A percentile compares a stretch with the other conserved stretches of the same genome.
Evolutionary conservation across 139 green algal genomes (phyloP).

Genomic region (Chlamydomonas asymmetrica): DNA sequence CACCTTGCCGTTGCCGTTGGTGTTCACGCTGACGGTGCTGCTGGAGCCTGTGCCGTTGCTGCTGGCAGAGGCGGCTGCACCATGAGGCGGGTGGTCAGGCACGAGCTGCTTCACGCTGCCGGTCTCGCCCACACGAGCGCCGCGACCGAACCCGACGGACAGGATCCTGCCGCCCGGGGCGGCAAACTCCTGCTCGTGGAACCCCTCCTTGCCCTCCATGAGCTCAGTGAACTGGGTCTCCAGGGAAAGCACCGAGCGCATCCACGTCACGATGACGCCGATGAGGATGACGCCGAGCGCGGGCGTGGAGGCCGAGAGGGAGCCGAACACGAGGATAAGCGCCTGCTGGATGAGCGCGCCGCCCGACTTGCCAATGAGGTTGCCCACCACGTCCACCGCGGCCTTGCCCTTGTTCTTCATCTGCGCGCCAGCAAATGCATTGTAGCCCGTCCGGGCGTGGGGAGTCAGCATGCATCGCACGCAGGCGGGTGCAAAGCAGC

Average conservation of each 20-base stretch:
- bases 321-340: conserved; percentile 96
- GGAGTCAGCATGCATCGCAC: too few species aligned
- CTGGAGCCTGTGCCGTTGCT: conserved; percentile 2
- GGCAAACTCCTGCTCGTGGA: not conserved
- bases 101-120: too few species aligned
- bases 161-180: too few species aligned
- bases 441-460: too few species aligned
- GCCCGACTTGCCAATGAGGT: conserved; percentile 97
- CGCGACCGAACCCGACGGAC: too few species aligned
- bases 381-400: conserved; percentile 98
- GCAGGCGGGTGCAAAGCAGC: too few species aligned
- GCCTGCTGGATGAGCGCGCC: conserved; percentile 95
- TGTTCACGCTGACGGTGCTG: conserved; percentile 1
- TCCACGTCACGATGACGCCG: conserved; percentile 86
- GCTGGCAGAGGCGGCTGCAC: too few species aligned
- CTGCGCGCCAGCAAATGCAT: too few species aligned
- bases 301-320: conserved; percentile 91
- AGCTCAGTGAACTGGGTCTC: conserved; percentile 79
- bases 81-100: too few species aligned
- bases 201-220: conserved; percentile 36
- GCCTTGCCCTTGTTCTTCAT: conserved; percentile 95
- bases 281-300: conserved; percentile 94
- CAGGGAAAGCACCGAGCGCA: conserved; percentile 77
- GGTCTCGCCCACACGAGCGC: too few species aligned
- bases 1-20: conserved; percentile 15